Conservation (phyloP, 2,329 filamentous ascomycete species). For the Pseudogymnoascus verrucosus region DNA sequence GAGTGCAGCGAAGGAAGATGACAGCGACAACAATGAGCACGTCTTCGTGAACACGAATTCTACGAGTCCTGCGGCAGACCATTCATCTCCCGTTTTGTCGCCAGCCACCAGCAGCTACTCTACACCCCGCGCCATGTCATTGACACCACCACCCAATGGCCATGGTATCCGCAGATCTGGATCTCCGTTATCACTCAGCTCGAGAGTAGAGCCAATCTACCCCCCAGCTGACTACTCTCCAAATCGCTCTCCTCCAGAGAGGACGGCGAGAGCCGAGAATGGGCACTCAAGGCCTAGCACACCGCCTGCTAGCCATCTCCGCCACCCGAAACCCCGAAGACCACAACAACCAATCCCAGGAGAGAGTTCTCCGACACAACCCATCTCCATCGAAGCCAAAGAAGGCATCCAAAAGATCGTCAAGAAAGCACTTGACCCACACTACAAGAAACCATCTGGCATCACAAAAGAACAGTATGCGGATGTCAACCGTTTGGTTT, state of each 20-base stretch:
- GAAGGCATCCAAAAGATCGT: conserved; percentile 85
- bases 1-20: conserved; percentile 50
- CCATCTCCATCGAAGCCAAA: conserved; percentile 74
- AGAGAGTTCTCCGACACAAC: conserved; percentile 61
- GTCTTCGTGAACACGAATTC: conserved; percentile 16
- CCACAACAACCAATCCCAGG: conserved; percentile 20
- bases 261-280: conserved; percentile 18
- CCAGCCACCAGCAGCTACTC: conserved; percentile 56
- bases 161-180: conserved; percentile 50
- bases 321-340: conserved; percentile 25
- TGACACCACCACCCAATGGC: conserved; percentile 60
- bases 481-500: conserved; percentile 83
- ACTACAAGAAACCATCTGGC: conserved; percentile 65
- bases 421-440: conserved; percentile 69
- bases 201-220: conserved; percentile 64
- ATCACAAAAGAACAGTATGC: conserved; percentile 87
- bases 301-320: conserved; percentile 16
- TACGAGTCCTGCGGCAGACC: conserved; percentile 31
- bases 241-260: conserved; percentile 40
- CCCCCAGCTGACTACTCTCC: conserved; percentile 70
- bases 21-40: conserved; percentile 28
- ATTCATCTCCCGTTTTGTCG: conserved; percentile 60
- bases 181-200: conserved; percentile 62
- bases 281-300: conserved; percentile 18
- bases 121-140: conserved; percentile 58